Evolutionary conservation across 2,329 filamentous ascomycete genomes (phyloP).

Genomic region (Clonostachys sp.): DNA sequence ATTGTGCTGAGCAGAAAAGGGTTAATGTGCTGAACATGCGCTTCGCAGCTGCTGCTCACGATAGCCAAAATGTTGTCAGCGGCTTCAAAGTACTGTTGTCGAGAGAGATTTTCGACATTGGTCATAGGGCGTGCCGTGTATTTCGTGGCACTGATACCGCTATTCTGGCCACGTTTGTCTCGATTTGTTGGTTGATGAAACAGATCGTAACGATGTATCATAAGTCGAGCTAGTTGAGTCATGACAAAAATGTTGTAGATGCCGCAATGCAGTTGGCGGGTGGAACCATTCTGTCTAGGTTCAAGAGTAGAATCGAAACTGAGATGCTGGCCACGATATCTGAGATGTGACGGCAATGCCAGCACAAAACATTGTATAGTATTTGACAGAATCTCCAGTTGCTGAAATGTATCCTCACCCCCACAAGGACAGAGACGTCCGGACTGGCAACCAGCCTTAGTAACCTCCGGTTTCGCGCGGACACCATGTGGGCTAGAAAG

Average conservation of each 20-base stretch:
- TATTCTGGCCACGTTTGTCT: too few relatives aligned
- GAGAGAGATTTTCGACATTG: too few relatives aligned
- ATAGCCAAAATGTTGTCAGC: constrained; percentile 18
- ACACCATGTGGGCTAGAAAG: too few relatives aligned
- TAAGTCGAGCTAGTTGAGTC: constrained; percentile 23
- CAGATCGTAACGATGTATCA: constrained; percentile 22
- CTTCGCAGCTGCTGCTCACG: constrained; percentile 14
- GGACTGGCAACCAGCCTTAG: too few relatives aligned
- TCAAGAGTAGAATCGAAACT: constrained; percentile 10
- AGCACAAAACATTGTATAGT: constrained; percentile 7
- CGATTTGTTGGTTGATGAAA: constrained; percentile 9
- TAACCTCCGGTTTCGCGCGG: too few relatives aligned
- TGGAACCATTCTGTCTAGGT: constrained; percentile 4
- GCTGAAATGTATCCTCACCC: too few relatives aligned
- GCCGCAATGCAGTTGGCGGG: constrained; percentile 15
- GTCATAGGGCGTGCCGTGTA: too few relatives aligned
- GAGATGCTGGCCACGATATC: constrained; percentile 21
- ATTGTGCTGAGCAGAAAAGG: constrained; percentile 22
- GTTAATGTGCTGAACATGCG: constrained; percentile 20
- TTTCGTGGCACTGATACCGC: too few relatives aligned
- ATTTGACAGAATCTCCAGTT: too few relatives aligned
- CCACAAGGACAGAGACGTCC: too few relatives aligned
- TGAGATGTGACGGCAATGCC: constrained; percentile 17
- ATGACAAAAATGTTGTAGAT: constrained; percentile 25
- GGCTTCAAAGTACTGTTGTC: constrained; percentile 17